Base-by-base conservation (phyloP, 169 alveolate species). In the Plasmodium ovale region DNA sequence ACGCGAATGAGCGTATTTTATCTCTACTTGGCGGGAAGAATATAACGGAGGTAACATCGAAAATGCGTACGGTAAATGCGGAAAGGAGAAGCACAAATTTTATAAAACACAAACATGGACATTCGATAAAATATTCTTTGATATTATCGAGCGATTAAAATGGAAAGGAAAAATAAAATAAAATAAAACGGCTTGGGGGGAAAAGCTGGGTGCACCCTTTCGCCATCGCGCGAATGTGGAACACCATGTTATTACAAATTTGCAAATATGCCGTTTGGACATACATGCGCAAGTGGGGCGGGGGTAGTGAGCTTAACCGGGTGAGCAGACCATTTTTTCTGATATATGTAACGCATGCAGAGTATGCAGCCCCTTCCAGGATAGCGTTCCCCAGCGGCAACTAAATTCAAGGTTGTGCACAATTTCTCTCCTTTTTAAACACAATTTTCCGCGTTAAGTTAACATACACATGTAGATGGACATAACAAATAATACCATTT, bases 91-190 rank as follows among this genome's bases (percentile, higher is more conserved):
- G 33, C 69, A 53, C 87, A 72, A 72, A 47, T 72, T 77, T 9
- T 77, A 77, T 60, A 23, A 39, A 60, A 59, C 68, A 62, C 47
- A 77, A 60, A 77, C 42, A 77, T 62, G 39, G 56, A 56, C 37
- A n/a, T 68, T 77, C 64, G 88, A 77, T 77, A 54, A 27, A 60
- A 77, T 77, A 77, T 64, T 47, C 88, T 77, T 60, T 64, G 74
- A 49, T 37, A 77, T 77, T 19, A 35, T 68, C 37, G 64, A 60
- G 88, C 25, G 27, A 29, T 5, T 62, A 62, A 31, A 62, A 62
- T 19, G 10, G 14, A 27, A 23, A 59, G 14, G 33, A 25, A 21
- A 59, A 23, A 58, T 58, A 44, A 44, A 44, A 44, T 44, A 44
- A 44, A 47, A 14, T 47, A 47, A 47, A 47, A 47, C 16, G 12